Conservation (phyloP, 2,329 filamentous ascomycete genomes). For the Phyllosticta citriasiana region DNA sequence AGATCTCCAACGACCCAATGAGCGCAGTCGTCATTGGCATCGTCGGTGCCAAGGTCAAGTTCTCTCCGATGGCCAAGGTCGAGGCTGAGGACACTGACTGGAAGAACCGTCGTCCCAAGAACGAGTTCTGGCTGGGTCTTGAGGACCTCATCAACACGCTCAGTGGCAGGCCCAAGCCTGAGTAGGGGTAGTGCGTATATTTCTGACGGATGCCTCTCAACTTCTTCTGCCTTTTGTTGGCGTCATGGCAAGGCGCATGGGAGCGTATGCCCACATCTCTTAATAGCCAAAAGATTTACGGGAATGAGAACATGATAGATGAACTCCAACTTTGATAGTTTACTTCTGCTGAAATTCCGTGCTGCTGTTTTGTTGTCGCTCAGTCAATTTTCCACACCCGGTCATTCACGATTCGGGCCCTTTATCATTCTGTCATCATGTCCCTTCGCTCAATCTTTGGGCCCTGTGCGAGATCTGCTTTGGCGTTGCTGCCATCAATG, state of each 20-base stretch:
- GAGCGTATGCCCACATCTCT: constrained; percentile 3
- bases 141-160: constrained; percentile 77
- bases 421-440: no score
- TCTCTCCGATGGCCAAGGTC: constrained; percentile 68
- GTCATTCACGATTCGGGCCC: no score
- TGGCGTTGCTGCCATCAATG: no score
- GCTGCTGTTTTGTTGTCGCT: not conserved
- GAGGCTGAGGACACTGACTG: constrained; percentile 87
- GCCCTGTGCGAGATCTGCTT: no score
- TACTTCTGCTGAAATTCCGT: not conserved
- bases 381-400: not conserved
- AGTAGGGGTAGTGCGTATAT: not conserved
- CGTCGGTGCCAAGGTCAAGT: constrained; percentile 80
- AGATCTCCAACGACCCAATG: constrained; percentile 63
- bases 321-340: not conserved
- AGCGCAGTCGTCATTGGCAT: constrained; percentile 83
- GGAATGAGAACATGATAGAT: constrained; percentile 10
- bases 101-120: constrained; percentile 73
- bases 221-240: constrained; percentile 1
- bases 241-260: constrained; percentile 4
- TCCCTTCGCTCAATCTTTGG: no score
- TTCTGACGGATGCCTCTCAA: constrained; percentile 6
- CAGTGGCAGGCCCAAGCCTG: constrained; percentile 48
- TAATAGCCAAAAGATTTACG: not conserved
- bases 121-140: constrained; percentile 75